Conservation (phyloP, 306 rosid genomes). For the Lathyrus sativus region DNA sequence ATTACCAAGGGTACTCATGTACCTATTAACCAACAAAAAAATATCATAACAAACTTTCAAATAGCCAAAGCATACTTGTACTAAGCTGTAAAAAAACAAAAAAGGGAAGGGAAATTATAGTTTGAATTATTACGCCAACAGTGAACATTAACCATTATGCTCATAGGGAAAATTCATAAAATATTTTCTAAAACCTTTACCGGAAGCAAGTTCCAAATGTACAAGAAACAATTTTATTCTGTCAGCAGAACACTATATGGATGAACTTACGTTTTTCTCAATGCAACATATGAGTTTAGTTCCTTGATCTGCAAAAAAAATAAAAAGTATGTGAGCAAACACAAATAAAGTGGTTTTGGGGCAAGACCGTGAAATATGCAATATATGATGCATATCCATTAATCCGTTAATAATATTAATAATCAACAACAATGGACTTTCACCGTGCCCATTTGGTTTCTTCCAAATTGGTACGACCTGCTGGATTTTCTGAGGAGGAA, state of each 20-base stretch:
- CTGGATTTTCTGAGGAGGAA: not conserved
- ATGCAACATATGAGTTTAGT: constrained; percentile 88
- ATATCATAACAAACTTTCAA: constrained; percentile 10
- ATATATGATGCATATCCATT: not conserved
- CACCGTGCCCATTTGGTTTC: not conserved
- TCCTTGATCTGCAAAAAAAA: constrained; percentile 86
- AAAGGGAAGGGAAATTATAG: not conserved
- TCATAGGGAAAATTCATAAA: constrained; percentile 13
- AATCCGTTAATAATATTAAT: not conserved
- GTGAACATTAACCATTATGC: constrained; percentile 13
- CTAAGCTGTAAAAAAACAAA: constrained; percentile 1
- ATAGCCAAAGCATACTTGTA: constrained; percentile 15
- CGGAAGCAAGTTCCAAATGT: not conserved
- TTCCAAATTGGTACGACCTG: not conserved
- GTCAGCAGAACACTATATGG: constrained; percentile 1
- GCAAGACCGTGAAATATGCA: constrained; percentile 20
- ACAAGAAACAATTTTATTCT: not conserved
- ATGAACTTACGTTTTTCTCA: constrained; percentile 91
- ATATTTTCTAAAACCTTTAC: not conserved
- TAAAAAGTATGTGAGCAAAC: constrained; percentile 34
- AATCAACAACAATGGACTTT: not conserved
- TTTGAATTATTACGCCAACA: constrained; percentile 3
- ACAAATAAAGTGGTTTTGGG: constrained; percentile 16
- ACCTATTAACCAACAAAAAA: constrained; percentile 59
- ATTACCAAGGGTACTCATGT: constrained; percentile 81